phyloP scores from a whole-genome alignment of 2,329 filamentous ascomycete species.

The Cytospora chrysosperma region DNA sequence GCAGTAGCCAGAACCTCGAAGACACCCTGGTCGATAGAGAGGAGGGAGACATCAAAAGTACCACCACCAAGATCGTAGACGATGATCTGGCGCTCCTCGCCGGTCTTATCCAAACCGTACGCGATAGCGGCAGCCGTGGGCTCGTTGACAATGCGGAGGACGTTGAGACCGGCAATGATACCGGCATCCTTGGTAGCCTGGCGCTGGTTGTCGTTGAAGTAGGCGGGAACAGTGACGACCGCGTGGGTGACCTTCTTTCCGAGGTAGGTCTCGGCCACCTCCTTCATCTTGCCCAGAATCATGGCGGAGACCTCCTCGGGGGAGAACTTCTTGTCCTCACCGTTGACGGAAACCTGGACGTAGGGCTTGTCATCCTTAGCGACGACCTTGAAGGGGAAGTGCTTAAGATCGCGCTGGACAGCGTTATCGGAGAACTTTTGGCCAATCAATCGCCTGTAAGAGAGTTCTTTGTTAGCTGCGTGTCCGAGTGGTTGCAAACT shows the following conservation, averaged over 20 bases:
- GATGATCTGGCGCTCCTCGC: conserved; percentile 82
- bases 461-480: conserved; percentile 34
- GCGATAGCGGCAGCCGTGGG: conserved; percentile 93
- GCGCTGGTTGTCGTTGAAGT: conserved; percentile 98
- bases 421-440: conserved; percentile 82
- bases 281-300: conserved; percentile 83
- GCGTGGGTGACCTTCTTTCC: conserved; percentile 83
- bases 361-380: conserved; percentile 88
- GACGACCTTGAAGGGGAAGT: conserved; percentile 95
- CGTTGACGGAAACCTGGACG: conserved; percentile 71
- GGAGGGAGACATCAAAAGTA: conserved; percentile 91
- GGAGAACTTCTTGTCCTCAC: conserved; percentile 69
- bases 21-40: conserved; percentile 87
- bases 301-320: conserved; percentile 80
- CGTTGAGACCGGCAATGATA: conserved; percentile 86
- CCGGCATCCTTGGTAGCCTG: conserved; percentile 96
- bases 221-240: conserved; percentile 91
- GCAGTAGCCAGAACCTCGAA: conserved; percentile 94
- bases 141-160: conserved; percentile 95
- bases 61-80: conserved; percentile 93
- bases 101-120: conserved; percentile 87
- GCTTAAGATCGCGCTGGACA: conserved; percentile 91
- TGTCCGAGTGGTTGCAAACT: not conserved
- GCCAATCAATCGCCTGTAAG: conserved; percentile 72
- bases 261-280: conserved; percentile 74